Percentiles rank a stretch among this genome's conserved stretches.
Conservation (phyloP, 495 filamentous ascomycete species). For the Xylona heveae region DNA sequence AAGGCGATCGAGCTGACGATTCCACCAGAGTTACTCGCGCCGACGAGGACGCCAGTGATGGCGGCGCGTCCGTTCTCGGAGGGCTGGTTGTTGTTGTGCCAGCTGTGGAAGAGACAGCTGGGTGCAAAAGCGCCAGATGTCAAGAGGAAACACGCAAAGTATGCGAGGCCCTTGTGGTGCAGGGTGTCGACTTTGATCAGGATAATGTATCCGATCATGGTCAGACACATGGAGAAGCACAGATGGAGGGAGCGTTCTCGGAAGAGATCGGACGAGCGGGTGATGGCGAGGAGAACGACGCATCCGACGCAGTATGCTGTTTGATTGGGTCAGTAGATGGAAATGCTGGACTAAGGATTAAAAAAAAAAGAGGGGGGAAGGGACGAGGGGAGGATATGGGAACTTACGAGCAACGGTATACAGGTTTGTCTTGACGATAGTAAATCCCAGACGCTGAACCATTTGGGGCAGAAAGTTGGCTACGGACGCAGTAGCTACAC, state of each 20-base stretch:
- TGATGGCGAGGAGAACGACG: background rate
- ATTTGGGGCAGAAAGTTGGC: background rate
- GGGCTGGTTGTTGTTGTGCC: slow-evolving; percentile 11
- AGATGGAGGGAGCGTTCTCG: slow-evolving; percentile 8
- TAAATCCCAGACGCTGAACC: background rate
- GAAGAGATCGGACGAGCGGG: slow-evolving; percentile 3
- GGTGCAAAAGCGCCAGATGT: slow-evolving; percentile 8
- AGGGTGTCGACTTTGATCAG: slow-evolving; percentile 8
- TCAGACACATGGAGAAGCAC: slow-evolving; percentile 3
- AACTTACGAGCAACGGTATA: background rate
- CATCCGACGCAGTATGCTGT: background rate
- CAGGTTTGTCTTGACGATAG: background rate
- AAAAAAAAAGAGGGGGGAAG: too few relatives aligned
- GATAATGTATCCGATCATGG: slow-evolving; percentile 7
- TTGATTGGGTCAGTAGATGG: too few relatives aligned
- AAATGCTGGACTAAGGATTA: too few relatives aligned
- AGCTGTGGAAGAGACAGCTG: slow-evolving; percentile 9
- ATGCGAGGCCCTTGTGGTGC: slow-evolving; percentile 11
- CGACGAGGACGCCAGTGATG: slow-evolving; percentile 17
- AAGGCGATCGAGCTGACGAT: background rate
- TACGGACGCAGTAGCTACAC: background rate
- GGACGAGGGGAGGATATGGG: too few relatives aligned
- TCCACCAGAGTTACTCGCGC: background rate
- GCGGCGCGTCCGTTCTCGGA: slow-evolving; percentile 14
- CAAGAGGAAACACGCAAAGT: slow-evolving; percentile 12